phyloP scores from a whole-genome alignment of 2,329 filamentous ascomycete genomes.

The Pseudogymnoascus sp. region DNA sequence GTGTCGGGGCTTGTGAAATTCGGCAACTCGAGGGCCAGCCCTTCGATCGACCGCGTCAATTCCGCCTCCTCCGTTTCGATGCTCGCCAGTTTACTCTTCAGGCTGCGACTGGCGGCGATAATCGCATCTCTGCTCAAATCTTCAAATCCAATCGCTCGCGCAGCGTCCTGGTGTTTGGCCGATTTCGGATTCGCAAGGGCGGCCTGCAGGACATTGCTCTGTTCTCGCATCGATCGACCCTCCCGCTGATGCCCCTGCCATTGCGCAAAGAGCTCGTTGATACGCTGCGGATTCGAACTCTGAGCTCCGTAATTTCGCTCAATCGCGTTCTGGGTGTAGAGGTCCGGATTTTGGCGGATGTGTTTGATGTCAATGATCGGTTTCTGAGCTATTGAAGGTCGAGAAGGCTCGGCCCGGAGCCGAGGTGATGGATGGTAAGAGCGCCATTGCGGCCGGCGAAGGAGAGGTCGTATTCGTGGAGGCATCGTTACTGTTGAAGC shows the following conservation, averaged over 20 bases:
- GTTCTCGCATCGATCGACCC: constrained; percentile 53
- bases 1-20: constrained; percentile 76
- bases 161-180: constrained; percentile 33
- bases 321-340: constrained; percentile 75
- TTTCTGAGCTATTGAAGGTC: constrained; percentile 66
- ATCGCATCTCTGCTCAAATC: constrained; percentile 42
- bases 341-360: constrained; percentile 74
- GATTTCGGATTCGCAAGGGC: constrained; percentile 45
- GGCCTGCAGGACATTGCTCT: constrained; percentile 56
- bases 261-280: constrained; percentile 46
- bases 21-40: constrained; percentile 69
- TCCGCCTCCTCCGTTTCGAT: constrained; percentile 56
- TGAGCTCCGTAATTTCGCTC: constrained; percentile 71
- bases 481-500: background rate
- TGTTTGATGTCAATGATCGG: constrained; percentile 76
- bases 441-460: constrained; percentile 9
- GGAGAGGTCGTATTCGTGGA: background rate
- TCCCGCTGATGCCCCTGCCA: constrained; percentile 54
- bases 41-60: constrained; percentile 58
- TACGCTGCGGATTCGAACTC: constrained; percentile 46
- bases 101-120: constrained; percentile 52
- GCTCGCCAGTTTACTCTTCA: constrained; percentile 54
- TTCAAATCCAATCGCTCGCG: constrained; percentile 23
- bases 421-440: constrained; percentile 18
- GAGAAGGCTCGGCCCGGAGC: constrained; percentile 15